Conservation (phyloP, 331 rosid species). For the Spiraea crenata region DNA sequence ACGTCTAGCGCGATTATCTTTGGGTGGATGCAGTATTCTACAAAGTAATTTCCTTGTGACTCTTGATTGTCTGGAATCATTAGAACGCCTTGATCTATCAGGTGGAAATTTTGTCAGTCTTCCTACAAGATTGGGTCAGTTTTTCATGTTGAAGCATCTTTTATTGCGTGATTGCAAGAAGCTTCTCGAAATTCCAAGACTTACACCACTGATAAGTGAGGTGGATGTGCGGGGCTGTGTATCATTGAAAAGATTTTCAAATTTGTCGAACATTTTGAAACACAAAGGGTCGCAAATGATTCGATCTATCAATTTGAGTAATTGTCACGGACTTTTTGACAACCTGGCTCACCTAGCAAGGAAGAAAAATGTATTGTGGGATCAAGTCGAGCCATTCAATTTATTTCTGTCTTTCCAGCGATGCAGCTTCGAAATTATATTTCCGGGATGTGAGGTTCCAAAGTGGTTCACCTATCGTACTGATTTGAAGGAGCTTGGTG, state of each 20-base stretch:
- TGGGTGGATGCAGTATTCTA: background rate
- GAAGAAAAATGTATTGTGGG: background rate
- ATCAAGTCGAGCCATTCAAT: background rate
- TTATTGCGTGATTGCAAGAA: background rate
- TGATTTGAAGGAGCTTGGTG: too few relatives aligned
- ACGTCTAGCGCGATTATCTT: fast-evolving
- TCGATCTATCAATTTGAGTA: background rate
- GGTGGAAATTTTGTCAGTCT: background rate
- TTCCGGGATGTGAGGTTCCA: background rate
- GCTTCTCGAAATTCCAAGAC: background rate
- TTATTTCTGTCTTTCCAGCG: background rate
- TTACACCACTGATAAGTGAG: background rate
- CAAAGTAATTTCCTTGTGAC: background rate
- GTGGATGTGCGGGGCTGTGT: background rate
- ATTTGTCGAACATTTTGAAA: background rate
- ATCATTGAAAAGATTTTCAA: background rate
- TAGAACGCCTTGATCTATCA: background rate
- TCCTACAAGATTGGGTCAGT: background rate
- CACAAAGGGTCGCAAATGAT: background rate
- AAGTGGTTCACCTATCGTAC: too few relatives aligned
- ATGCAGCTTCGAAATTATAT: background rate
- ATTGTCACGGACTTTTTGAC: background rate
- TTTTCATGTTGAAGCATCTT: background rate
- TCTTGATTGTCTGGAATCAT: background rate
- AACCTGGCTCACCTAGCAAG: background rate